phyloP scores from a whole-genome alignment of 257 asterid genomes.

The Plantago major region DNA sequence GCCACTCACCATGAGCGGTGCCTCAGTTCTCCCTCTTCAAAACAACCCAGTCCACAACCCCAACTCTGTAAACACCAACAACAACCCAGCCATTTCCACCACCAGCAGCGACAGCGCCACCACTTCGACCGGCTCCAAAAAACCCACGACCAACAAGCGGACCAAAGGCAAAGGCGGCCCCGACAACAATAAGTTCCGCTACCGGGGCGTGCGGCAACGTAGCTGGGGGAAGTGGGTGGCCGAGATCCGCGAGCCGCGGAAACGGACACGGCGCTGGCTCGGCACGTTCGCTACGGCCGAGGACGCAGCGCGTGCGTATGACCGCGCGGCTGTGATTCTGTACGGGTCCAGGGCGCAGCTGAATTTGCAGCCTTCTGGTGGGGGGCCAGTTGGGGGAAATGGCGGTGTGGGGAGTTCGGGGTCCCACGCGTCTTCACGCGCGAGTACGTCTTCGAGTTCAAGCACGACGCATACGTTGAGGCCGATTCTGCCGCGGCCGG shows the following conservation, averaged over 20 bases:
- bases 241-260: slow-evolving; percentile 89
- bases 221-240: slow-evolving; percentile 99
- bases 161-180: slow-evolving; percentile 84
- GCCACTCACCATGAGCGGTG: slow-evolving; percentile 65
- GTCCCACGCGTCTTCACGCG: slow-evolving; percentile 32
- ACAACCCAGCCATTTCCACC: slow-evolving; percentile 20
- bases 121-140: not conserved
- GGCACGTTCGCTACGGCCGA: slow-evolving; percentile 93
- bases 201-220: slow-evolving; percentile 82
- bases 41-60: slow-evolving; percentile 28
- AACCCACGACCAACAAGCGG: not conserved
- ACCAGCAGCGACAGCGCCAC: slow-evolving; percentile 15
- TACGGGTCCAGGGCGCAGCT: slow-evolving; percentile 81
- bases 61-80: slow-evolving; percentile 19
- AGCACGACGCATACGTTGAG: slow-evolving; percentile 60
- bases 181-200: slow-evolving; percentile 70
- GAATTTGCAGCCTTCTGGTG: slow-evolving; percentile 57
- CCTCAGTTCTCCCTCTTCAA: slow-evolving; percentile 26
- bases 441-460: slow-evolving; percentile 32
- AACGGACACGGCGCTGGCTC: slow-evolving; percentile 77
- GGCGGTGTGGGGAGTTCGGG: slow-evolving; percentile 14
- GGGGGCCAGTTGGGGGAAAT: not conserved
- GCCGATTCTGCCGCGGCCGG: slow-evolving; percentile 74
- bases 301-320: slow-evolving; percentile 97
- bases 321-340: slow-evolving; percentile 77